Evolutionary conservation across 1,284 basidiomycete species (phyloP).

Genomic region (Ustilago esculenta): DNA sequence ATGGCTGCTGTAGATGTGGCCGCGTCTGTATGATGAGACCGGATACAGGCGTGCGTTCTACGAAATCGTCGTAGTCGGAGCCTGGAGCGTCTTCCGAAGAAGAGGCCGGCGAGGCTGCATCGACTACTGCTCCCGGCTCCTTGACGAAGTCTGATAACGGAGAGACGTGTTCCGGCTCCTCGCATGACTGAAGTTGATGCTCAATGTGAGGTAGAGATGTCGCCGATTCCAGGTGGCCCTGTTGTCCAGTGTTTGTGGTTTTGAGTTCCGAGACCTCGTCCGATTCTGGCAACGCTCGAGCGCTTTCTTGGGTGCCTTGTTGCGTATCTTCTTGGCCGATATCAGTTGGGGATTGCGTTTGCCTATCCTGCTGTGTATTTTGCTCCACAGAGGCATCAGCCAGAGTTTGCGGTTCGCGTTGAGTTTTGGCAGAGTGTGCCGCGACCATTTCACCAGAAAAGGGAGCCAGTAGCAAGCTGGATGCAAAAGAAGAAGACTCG

Average conservation of each 20-base stretch:
- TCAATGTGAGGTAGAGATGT: too few species aligned
- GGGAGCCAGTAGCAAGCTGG: not conserved
- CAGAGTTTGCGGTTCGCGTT: not conserved
- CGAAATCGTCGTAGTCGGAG: conserved; percentile 30
- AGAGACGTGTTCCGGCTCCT: not conserved
- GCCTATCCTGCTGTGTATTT: too few species aligned
- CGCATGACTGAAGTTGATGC: too few species aligned
- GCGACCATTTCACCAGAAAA: not conserved
- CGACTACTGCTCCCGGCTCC: not conserved
- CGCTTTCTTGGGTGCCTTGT: too few species aligned
- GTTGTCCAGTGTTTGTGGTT: too few species aligned
- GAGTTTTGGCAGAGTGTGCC: not conserved
- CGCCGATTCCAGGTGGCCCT: too few species aligned
- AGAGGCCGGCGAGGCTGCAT: conserved; percentile 32
- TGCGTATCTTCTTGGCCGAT: too few species aligned
- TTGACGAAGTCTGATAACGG: not conserved
- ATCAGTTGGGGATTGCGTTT: too few species aligned
- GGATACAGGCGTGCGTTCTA: not conserved
- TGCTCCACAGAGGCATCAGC: not conserved
- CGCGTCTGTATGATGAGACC: not conserved
- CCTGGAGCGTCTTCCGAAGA: conserved; percentile 35
- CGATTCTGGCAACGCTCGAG: too few species aligned
- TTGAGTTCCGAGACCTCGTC: too few species aligned
- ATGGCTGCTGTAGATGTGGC: not conserved
- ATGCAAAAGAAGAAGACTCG: not conserved